Percentiles rank a stretch among this genome's conserved stretches.
phyloP scores from a whole-genome alignment of 345 rosid genomes.

The Angophora floribunda region DNA sequence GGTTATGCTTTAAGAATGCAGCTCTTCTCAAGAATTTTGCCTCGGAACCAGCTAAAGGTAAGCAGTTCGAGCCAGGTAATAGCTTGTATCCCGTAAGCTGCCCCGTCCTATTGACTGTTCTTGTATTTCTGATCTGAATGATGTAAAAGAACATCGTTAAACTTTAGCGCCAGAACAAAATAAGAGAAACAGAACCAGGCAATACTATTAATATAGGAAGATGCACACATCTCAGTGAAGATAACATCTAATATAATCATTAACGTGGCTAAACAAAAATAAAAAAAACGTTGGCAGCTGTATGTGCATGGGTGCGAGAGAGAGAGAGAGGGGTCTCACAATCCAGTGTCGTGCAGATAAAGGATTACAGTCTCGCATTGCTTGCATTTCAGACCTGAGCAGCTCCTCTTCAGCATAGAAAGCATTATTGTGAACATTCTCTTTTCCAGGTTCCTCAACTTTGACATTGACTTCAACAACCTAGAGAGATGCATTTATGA shows the following conservation, averaged over 20 bases:
- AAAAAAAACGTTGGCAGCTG: background rate
- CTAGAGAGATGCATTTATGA: slow-evolving; percentile 3
- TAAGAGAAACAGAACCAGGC: background rate
- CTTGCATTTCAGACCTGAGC: slow-evolving; percentile 48
- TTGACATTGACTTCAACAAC: slow-evolving; percentile 63
- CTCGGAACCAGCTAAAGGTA: slow-evolving; percentile 64
- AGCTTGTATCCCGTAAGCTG: slow-evolving; percentile 66
- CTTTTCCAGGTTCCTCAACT: slow-evolving; percentile 63
- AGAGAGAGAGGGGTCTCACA: slow-evolving; percentile 24
- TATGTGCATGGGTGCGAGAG: too few relatives aligned
- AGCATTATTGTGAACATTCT: slow-evolving; percentile 65
- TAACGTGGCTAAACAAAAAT: background rate
- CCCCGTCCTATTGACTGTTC: slow-evolving; percentile 68
- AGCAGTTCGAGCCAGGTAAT: slow-evolving; percentile 65
- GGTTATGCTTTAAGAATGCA: slow-evolving; percentile 63
- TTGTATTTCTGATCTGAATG: slow-evolving; percentile 52
- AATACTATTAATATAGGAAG: background rate
- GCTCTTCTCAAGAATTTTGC: slow-evolving; percentile 64
- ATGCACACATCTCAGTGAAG: background rate
- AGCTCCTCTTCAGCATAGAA: slow-evolving; percentile 63
- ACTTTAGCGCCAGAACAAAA: background rate
- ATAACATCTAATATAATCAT: background rate
- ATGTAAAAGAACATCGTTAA: background rate
- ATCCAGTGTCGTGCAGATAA: slow-evolving; percentile 71
- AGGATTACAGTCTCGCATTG: slow-evolving; percentile 68